Conservation (phyloP, 1,284 basidiomycete genomes). For the Pseudozyma tsukubaensis region DNA sequence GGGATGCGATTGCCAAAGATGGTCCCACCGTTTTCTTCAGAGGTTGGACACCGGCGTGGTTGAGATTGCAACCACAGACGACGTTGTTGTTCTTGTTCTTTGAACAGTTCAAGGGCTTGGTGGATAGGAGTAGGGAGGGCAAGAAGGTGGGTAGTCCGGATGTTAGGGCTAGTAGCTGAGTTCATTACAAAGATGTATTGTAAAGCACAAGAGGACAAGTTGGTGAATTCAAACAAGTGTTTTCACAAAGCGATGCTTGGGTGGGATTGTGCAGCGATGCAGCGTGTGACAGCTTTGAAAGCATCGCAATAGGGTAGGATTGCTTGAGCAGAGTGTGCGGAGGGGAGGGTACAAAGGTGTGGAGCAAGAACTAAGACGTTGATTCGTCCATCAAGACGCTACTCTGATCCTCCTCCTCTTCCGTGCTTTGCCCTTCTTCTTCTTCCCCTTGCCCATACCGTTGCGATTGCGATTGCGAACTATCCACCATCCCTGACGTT, state of each 20-base stretch:
- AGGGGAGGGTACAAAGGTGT: constrained; percentile 6
- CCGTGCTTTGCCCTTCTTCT: background rate
- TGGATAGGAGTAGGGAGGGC: constrained; percentile 48
- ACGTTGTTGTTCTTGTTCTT: constrained; percentile 64
- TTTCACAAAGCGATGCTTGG: too few relatives aligned
- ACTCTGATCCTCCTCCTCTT: constrained; percentile 14
- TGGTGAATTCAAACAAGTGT: too few relatives aligned
- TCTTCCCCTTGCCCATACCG: too few relatives aligned
- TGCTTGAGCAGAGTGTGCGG: background rate
- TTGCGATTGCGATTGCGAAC: background rate
- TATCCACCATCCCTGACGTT: background rate
- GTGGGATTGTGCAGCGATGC: too few relatives aligned
- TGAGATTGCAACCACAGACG: constrained; percentile 65
- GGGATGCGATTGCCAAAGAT: constrained; percentile 64
- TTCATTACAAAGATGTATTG: background rate
- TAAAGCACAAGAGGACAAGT: background rate
- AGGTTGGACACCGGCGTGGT: constrained; percentile 73
- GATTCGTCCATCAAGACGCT: constrained; percentile 47
- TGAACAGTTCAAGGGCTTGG: constrained; percentile 59
- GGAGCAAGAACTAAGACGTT: constrained; percentile 17
- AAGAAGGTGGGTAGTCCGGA: constrained; percentile 7
- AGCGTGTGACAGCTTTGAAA: too few relatives aligned
- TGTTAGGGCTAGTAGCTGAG: constrained; percentile 25
- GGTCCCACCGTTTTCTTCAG: constrained; percentile 73
- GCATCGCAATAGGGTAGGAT: background rate